phyloP scores from a whole-genome alignment of 1,284 basidiomycete genomes.

The Ustilago cynodontis region DNA sequence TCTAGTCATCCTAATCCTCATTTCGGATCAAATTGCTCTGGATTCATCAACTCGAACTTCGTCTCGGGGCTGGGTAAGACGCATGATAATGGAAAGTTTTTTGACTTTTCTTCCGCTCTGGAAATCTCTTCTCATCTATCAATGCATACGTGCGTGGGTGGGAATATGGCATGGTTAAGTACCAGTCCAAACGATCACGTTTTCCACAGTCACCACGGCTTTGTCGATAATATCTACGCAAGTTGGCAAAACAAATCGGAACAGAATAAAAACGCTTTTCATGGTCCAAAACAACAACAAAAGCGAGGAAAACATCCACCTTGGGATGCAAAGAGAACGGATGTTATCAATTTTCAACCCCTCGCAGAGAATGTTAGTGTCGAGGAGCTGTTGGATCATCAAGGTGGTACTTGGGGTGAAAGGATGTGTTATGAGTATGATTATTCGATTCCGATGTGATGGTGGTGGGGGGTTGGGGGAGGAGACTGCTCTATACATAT shows the following conservation, averaged over 20 bases:
- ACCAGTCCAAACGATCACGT: conserved; percentile 22
- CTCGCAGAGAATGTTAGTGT: conserved; percentile 29
- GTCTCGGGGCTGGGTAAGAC: conserved; percentile 15
- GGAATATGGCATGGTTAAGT: conserved; percentile 34
- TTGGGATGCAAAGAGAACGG: conserved; percentile 24
- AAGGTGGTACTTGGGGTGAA: conserved; percentile 25
- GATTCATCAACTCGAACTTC: conserved; percentile 28
- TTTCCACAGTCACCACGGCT: conserved; percentile 24
- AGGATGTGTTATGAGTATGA: conserved; percentile 45
- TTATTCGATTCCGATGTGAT: conserved; percentile 13
- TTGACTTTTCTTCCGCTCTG: conserved; percentile 34
- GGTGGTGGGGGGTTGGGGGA: not conserved
- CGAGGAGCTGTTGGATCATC: conserved; percentile 28
- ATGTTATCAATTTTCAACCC: conserved; percentile 35
- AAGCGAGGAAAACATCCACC: conserved; percentile 15
- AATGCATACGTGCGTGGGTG: conserved; percentile 42
- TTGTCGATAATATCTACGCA: conserved; percentile 19
- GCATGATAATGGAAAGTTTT: conserved; percentile 34
- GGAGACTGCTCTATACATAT: too few relatives aligned
- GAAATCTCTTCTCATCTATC: conserved; percentile 34
- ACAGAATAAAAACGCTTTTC: conserved; percentile 21
- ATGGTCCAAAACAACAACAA: conserved; percentile 35
- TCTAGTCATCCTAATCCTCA: conserved; percentile 10
- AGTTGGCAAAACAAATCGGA: conserved; percentile 23
- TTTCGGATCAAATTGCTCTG: conserved; percentile 39